These are phyloP conservation scores for Quercus lobata DNA, from an alignment of 331 rosid genomes.

Conservation along the genomic window DNA sequence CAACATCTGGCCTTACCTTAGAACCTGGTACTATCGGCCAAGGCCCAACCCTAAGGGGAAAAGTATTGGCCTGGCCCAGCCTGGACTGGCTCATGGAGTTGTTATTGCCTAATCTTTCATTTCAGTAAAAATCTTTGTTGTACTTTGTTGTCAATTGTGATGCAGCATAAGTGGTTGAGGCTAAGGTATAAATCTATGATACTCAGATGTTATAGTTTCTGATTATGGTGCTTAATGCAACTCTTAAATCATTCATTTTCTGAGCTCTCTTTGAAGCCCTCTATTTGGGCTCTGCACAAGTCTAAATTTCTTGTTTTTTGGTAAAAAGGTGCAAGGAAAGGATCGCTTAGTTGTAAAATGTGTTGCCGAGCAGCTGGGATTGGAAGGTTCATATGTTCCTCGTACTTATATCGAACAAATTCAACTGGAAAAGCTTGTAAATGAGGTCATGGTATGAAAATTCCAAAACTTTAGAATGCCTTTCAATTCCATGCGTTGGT, in stretches of 20 bases:
- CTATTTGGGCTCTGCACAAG: not conserved
- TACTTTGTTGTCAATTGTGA: not conserved
- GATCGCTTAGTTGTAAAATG: constrained; percentile 45
- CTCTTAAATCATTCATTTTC: not conserved
- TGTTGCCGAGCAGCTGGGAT: constrained; percentile 57
- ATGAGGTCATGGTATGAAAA: constrained; percentile 62
- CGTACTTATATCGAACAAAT: constrained; percentile 70
- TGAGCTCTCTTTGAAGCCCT: not conserved
- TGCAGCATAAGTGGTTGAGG: not conserved
- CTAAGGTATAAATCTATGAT: not conserved
- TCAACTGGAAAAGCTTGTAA: constrained; percentile 66
- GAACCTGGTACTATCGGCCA: not conserved
- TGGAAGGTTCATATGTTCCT: constrained; percentile 64
- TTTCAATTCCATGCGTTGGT: constrained; percentile 5
- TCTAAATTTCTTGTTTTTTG: constrained; percentile 2
- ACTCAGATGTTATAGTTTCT: not conserved
- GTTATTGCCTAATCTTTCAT: not conserved
- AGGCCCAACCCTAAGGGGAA: not conserved
- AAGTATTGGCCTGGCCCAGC: not conserved
- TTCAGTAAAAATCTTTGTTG: not conserved
- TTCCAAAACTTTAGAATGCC: constrained; percentile 10
- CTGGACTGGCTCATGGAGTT: not conserved
- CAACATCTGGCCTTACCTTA: not conserved
- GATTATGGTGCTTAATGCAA: not conserved
- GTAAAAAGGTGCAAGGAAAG: constrained; percentile 55